Conservation (phyloP, 2,329 filamentous ascomycete genomes). For the Fusarium sp. region DNA sequence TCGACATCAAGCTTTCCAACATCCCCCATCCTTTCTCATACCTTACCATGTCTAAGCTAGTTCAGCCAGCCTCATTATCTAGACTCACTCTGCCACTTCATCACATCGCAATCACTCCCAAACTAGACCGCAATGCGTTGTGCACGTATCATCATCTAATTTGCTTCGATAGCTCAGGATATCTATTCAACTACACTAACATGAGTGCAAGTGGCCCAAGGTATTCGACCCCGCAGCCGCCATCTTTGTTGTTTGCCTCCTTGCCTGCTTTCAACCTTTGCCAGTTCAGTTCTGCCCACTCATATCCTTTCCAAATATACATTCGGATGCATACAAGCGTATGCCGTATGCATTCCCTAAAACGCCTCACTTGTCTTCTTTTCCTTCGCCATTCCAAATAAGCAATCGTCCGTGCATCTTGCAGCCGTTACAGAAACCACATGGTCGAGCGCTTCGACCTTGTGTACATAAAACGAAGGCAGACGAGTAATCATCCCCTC, state of each 20-base stretch:
- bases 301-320: constrained; percentile 16
- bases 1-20: not conserved
- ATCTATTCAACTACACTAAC: constrained; percentile 35
- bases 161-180: constrained; percentile 37
- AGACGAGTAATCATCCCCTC: constrained; percentile 23
- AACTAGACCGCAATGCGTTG: not conserved
- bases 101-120: constrained; percentile 13
- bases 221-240: constrained; percentile 28
- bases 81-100: constrained; percentile 10
- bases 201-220: constrained; percentile 19
- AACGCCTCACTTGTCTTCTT: constrained; percentile 42
- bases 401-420: constrained; percentile 39
- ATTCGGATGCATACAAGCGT: constrained; percentile 29
- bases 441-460: constrained; percentile 44
- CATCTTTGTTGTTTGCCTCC: constrained; percentile 24
- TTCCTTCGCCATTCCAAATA: constrained; percentile 40
- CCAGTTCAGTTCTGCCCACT: constrained; percentile 1
- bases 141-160: constrained; percentile 32
- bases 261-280: constrained; percentile 26
- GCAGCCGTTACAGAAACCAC: constrained; percentile 41
- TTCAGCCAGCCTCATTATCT: constrained; percentile 22
- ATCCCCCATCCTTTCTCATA: not conserved
- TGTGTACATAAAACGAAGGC: constrained; percentile 34
- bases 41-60: constrained; percentile 8
- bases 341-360: constrained; percentile 30